phyloP scores from a whole-genome alignment of 495 filamentous ascomycete species.

The Cercophora newfieldiana region DNA sequence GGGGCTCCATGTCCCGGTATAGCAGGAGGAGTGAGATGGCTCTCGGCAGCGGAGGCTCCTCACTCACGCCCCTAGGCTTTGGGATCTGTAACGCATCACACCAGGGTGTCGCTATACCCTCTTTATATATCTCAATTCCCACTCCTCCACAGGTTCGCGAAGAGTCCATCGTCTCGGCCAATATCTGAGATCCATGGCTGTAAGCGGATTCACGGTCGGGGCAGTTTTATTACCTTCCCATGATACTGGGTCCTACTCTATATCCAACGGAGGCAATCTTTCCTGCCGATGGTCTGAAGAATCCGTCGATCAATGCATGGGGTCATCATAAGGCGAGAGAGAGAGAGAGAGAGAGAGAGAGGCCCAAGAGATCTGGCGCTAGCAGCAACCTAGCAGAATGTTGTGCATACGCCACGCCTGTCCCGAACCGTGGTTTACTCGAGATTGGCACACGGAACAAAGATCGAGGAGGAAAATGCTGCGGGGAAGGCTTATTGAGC shows the following conservation, averaged over 20 bases:
- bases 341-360: background rate
- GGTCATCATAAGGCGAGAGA: background rate
- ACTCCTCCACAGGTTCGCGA: background rate
- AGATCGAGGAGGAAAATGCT: background rate
- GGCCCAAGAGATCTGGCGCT: background rate
- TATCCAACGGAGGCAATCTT: background rate
- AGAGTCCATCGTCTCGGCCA: background rate
- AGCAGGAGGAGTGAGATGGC: background rate
- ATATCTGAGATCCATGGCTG: background rate
- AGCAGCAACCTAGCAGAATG: background rate
- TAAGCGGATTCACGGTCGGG: background rate
- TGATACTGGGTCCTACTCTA: background rate
- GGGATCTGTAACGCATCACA: background rate
- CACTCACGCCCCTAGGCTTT: background rate
- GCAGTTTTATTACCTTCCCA: background rate
- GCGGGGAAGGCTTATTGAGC: background rate
- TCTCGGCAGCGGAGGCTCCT: background rate
- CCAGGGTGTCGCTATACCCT: background rate
- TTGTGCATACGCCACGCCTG: constrained; percentile 5
- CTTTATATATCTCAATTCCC: background rate
- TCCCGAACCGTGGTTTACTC: background rate
- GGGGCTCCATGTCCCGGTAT: constrained; percentile 6
- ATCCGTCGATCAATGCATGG: background rate
- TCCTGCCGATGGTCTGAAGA: background rate
- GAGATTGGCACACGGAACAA: background rate